A percentile compares a stretch with the other conserved stretches of the same genome.
These are phyloP conservation scores for Corinectria fuckeliana DNA, from an alignment of 2,329 filamentous ascomycete genomes.

Conservation along the genomic window DNA sequence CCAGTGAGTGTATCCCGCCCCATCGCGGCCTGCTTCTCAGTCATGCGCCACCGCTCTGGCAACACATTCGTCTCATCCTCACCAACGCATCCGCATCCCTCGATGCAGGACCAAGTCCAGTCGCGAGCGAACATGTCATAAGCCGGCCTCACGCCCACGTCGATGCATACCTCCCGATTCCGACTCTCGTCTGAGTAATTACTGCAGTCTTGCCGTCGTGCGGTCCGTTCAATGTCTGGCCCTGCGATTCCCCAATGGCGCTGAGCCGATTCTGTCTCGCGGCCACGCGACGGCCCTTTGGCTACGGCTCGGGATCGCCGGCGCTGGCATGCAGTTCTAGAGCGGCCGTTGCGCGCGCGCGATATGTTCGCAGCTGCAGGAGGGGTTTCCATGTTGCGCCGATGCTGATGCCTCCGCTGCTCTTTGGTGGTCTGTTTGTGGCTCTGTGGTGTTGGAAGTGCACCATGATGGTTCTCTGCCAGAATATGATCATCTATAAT, in stretches of 20 bases:
- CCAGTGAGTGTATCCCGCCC: slow-evolving; percentile 1
- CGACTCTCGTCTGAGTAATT: slow-evolving; percentile 24
- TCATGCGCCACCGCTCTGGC: slow-evolving; percentile 25
- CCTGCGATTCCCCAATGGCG: slow-evolving; percentile 27
- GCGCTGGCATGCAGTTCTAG: slow-evolving; percentile 21
- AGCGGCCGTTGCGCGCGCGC: slow-evolving; percentile 9
- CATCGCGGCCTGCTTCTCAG: neutral
- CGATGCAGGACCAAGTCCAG: slow-evolving; percentile 35
- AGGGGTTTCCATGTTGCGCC: slow-evolving; percentile 43
- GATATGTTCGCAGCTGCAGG: slow-evolving; percentile 19
- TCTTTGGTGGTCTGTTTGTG: slow-evolving; percentile 71
- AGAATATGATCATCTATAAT: slow-evolving; percentile 85
- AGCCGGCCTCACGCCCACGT: slow-evolving; percentile 21
- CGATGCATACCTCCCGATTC: slow-evolving; percentile 20
- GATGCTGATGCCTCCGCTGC: slow-evolving; percentile 66
- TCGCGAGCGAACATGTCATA: slow-evolving; percentile 42
- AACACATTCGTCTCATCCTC: slow-evolving; percentile 25
- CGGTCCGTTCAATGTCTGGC: slow-evolving; percentile 15
- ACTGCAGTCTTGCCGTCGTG: slow-evolving; percentile 20
- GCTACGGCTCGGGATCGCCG: slow-evolving; percentile 1
- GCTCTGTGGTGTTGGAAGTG: slow-evolving; percentile 72
- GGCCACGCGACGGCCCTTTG: slow-evolving; percentile 29
- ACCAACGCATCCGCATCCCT: slow-evolving; percentile 10
- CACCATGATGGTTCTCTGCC: slow-evolving; percentile 76
- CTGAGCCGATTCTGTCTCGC: slow-evolving; percentile 32